Evolutionary conservation across 208 protist genomes (phyloP).

Genomic region (Leishmania aethiopica): DNA sequence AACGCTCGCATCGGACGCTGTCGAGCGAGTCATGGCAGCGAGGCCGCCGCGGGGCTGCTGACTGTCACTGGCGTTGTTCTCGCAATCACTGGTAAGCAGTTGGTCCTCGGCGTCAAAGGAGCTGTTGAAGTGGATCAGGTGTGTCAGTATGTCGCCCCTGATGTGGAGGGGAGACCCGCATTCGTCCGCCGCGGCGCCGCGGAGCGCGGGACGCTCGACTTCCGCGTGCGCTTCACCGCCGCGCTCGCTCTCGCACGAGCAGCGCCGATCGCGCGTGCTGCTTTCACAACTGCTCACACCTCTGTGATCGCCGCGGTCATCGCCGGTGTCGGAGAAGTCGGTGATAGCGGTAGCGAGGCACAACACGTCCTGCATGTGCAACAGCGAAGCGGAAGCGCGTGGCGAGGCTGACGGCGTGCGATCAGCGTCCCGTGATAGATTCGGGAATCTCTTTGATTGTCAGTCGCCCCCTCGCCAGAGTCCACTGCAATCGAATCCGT

Average conservation of each 20-base stretch:
- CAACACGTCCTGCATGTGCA: neutral
- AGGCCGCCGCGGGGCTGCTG: neutral
- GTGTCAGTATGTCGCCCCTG: constrained; percentile 5
- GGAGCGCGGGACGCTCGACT: constrained; percentile 2
- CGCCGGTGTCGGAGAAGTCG: constrained; percentile 15
- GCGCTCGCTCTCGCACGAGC: constrained; percentile 3
- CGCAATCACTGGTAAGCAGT: neutral
- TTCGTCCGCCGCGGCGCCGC: neutral
- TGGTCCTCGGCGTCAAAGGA: neutral
- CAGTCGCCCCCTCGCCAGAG: neutral
- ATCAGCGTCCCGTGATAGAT: neutral
- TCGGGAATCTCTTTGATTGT: neutral
- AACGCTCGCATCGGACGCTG: constrained; percentile 6
- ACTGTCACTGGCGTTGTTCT: constrained; percentile 10
- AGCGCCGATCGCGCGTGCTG: neutral
- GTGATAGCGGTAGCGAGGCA: constrained; percentile 4
- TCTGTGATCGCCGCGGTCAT: constrained; percentile 2
- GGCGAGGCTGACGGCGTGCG: neutral
- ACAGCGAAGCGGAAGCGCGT: neutral
- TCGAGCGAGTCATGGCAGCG: neutral
- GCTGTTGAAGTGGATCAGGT: constrained; percentile 10
- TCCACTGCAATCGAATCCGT: neutral
- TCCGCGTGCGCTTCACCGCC: neutral
- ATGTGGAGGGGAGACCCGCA: neutral
- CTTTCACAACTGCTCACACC: neutral